Evolutionary conservation across 208 protist genomes (phyloP).

Genomic region (Chromosphaera perkinsii): DNA sequence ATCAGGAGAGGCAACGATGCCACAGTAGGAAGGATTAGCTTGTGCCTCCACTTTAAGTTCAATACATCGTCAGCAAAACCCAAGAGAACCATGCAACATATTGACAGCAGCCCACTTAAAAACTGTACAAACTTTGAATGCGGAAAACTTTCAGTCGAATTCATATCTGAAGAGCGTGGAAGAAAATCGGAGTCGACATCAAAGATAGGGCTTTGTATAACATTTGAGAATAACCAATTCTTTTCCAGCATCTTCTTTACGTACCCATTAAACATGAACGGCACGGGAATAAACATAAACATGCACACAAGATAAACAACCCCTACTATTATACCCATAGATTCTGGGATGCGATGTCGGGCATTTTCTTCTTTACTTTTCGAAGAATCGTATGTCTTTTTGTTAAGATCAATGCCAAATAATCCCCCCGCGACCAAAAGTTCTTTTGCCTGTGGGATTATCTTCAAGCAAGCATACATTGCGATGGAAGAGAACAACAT

Average conservation of each 20-base stretch:
- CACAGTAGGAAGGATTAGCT: slow-evolving; percentile 90
- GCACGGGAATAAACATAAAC: slow-evolving; percentile 55
- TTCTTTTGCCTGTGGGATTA: too few relatives aligned
- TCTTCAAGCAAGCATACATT: too few relatives aligned
- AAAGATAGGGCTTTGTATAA: not conserved
- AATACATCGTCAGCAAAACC: slow-evolving; percentile 99
- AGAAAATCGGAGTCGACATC: not conserved
- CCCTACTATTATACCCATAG: slow-evolving; percentile 61
- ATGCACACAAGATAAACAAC: slow-evolving; percentile 61
- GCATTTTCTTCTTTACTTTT: too few relatives aligned
- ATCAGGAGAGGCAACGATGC: slow-evolving; percentile 69
- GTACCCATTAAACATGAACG: not conserved
- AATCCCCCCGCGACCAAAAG: too few relatives aligned
- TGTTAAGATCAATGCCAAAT: too few relatives aligned
- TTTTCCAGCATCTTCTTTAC: slow-evolving; percentile 7
- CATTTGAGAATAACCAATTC: too few relatives aligned
- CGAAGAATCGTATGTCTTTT: too few relatives aligned
- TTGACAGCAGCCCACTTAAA: slow-evolving; percentile 82
- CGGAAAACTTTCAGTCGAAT: not conserved
- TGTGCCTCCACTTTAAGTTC: slow-evolving; percentile 92
- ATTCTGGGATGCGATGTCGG: slow-evolving; percentile 47
- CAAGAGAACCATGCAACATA: slow-evolving; percentile 93
- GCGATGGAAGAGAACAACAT: too few relatives aligned
- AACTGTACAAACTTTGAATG: slow-evolving; percentile 51
- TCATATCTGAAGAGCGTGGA: slow-evolving; percentile 3